phyloP scores from a whole-genome alignment of 352 stramenopile genomes.

The Pythium insidiosum region DNA sequence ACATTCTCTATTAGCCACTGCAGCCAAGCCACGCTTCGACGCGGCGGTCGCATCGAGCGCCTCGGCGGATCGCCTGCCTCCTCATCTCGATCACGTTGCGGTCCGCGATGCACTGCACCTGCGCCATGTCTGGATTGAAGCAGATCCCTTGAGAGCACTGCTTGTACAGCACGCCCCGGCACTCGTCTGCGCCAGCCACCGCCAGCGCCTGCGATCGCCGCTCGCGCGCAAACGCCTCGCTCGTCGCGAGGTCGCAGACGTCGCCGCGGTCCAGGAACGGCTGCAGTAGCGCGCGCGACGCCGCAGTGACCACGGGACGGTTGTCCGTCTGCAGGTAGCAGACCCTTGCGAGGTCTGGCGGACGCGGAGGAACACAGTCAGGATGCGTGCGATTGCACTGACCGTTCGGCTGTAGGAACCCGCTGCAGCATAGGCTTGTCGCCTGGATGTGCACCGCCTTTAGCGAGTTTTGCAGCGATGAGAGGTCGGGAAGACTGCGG shows the following conservation, averaged over 20 bases:
- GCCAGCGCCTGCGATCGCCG: too few relatives aligned
- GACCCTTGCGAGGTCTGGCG: too few relatives aligned
- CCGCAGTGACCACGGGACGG: too few relatives aligned
- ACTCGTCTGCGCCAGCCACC: too few relatives aligned
- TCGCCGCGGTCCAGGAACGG: too few relatives aligned
- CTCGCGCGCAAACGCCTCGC: too few relatives aligned
- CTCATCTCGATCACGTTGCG: not conserved
- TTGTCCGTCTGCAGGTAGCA: too few relatives aligned
- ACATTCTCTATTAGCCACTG: too few relatives aligned
- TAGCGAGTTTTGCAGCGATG: not conserved
- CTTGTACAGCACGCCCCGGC: not conserved
- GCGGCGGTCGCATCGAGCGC: constrained; percentile 6
- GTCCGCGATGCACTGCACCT: not conserved
- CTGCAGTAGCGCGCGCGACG: too few relatives aligned
- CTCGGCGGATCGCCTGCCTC: not conserved
- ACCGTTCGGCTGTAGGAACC: constrained; percentile 6
- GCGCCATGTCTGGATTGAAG: constrained; percentile 1
- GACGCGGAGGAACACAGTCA: too few relatives aligned
- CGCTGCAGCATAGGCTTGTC: constrained; percentile 13
- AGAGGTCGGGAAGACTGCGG: constrained; percentile 13
- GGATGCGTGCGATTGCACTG: too few relatives aligned
- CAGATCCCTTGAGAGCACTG: constrained; percentile 5
- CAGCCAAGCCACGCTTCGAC: constrained; percentile 24
- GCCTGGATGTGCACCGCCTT: constrained; percentile 1
- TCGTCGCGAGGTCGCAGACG: too few relatives aligned